Conservation (phyloP, 2,329 filamentous ascomycete species). For the Pseudocercospora pini-densiflorae region DNA sequence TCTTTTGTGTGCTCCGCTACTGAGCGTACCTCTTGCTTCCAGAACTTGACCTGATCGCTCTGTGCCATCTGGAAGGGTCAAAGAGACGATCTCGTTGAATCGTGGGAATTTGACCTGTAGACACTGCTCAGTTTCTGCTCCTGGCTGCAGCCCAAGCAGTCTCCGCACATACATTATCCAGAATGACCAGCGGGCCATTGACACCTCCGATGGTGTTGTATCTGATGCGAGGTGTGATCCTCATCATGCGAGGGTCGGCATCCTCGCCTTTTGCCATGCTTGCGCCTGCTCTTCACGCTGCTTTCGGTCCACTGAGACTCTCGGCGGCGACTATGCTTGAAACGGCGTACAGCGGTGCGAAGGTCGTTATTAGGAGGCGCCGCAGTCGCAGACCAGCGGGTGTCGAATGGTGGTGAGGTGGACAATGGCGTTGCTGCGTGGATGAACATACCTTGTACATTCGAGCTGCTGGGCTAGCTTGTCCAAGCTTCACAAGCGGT, state of each 20-base stretch:
- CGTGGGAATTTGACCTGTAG: slow-evolving; percentile 90
- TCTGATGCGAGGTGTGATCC: slow-evolving; percentile 73
- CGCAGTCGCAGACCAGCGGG: background rate
- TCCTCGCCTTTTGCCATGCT: slow-evolving; percentile 40
- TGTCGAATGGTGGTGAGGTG: background rate
- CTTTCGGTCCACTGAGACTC: background rate
- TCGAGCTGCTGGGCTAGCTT: background rate
- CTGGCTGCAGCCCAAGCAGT: too few species aligned
- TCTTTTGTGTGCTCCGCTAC: background rate
- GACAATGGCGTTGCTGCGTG: background rate
- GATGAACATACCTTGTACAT: too few species aligned
- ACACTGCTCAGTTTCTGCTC: slow-evolving; percentile 19
- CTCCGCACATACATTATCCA: slow-evolving; percentile 78
- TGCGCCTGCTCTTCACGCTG: slow-evolving; percentile 13
- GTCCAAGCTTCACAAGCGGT: background rate
- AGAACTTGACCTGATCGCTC: slow-evolving; percentile 93
- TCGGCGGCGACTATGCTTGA: background rate
- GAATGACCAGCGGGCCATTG: slow-evolving; percentile 95
- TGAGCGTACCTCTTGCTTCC: slow-evolving; percentile 85
- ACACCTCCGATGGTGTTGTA: slow-evolving; percentile 99
- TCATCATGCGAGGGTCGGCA: slow-evolving; percentile 56
- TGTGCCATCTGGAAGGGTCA: slow-evolving; percentile 94
- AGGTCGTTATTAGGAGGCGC: background rate
- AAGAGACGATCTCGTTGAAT: slow-evolving; percentile 96
- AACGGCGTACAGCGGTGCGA: background rate